phyloP scores from a whole-genome alignment of 345 rosid genomes.

The Eucalyptus sp. region DNA sequence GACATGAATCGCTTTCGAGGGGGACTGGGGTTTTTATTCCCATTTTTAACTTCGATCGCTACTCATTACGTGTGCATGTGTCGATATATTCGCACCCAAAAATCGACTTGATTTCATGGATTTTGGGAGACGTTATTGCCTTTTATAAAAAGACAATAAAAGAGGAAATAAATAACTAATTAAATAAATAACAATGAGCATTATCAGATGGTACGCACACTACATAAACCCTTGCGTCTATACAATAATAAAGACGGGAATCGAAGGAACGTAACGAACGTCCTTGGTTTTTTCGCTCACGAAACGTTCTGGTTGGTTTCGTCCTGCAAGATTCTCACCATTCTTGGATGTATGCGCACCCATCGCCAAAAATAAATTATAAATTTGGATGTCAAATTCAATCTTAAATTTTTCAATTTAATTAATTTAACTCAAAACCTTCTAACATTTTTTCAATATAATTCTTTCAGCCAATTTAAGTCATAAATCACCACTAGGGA shows the following conservation, averaged over 20 bases:
- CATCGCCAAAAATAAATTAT: background rate
- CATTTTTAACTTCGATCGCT: background rate
- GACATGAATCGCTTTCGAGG: background rate
- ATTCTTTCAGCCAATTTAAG: fast-evolving
- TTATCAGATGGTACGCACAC: background rate
- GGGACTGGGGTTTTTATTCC: background rate
- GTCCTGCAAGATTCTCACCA: background rate
- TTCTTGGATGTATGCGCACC: background rate
- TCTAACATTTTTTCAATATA: background rate
- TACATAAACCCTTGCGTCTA: background rate
- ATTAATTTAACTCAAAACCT: background rate
- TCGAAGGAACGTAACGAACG: background rate
- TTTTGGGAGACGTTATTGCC: background rate
- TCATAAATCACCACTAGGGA: fast-evolving
- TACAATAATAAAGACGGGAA: background rate
- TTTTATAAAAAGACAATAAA: background rate
- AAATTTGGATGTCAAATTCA: fast-evolving
- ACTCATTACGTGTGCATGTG: background rate
- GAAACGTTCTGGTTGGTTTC: background rate
- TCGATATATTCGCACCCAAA: fast-evolving
- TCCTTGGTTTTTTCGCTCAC: background rate
- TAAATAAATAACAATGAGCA: background rate
- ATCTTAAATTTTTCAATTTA: fast-evolving
- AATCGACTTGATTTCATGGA: background rate
- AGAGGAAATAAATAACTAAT: background rate